A percentile compares a stretch with the other conserved stretches of the same genome.
phyloP scores from a whole-genome alignment of 164 flowering plant species.

The Protea cynaroides region DNA sequence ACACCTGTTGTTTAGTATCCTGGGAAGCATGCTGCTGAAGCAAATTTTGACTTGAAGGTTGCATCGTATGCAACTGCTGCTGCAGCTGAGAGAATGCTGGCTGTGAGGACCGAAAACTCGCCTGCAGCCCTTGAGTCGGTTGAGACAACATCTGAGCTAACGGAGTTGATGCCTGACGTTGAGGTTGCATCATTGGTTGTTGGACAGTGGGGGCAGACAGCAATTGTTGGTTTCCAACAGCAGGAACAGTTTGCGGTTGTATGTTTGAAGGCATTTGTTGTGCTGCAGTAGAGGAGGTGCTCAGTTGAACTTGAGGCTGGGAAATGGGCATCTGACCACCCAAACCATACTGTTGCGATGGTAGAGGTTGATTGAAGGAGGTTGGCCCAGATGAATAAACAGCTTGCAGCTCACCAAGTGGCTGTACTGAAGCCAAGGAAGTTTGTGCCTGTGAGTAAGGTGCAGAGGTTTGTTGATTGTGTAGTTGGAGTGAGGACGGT shows the following conservation, averaged over 20 bases:
- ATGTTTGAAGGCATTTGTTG: slow-evolving; percentile 30
- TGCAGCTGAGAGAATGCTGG: slow-evolving; percentile 93
- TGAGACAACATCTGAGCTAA: slow-evolving; percentile 75
- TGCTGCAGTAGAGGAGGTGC: slow-evolving; percentile 34
- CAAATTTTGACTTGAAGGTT: slow-evolving; percentile 50
- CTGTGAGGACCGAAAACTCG: slow-evolving; percentile 82
- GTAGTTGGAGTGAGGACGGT: slow-evolving; percentile 51
- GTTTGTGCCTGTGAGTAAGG: slow-evolving; percentile 43
- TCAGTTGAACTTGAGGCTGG: slow-evolving; percentile 48
- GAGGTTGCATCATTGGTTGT: slow-evolving; percentile 42
- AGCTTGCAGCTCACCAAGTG: slow-evolving; percentile 33
- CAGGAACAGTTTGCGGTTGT: slow-evolving; percentile 30
- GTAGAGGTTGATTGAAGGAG: slow-evolving; percentile 38
- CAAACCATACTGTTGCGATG: slow-evolving; percentile 38
- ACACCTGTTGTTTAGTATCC: slow-evolving; percentile 67
- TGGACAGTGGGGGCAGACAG: slow-evolving; percentile 32
- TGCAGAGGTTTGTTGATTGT: slow-evolving; percentile 28
- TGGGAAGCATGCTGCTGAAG: slow-evolving; percentile 41
- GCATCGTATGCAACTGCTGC: slow-evolving; percentile 60
- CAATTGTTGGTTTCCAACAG: slow-evolving; percentile 33
- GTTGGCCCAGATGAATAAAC: slow-evolving; percentile 33
- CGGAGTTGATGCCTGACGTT: slow-evolving; percentile 69
- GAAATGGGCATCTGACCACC: slow-evolving; percentile 48
- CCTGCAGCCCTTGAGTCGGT: slow-evolving; percentile 78
- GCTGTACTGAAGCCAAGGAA: slow-evolving; percentile 30